Base-by-base conservation (phyloP, 345 rosid genomes). In the Salix viminalis region DNA sequence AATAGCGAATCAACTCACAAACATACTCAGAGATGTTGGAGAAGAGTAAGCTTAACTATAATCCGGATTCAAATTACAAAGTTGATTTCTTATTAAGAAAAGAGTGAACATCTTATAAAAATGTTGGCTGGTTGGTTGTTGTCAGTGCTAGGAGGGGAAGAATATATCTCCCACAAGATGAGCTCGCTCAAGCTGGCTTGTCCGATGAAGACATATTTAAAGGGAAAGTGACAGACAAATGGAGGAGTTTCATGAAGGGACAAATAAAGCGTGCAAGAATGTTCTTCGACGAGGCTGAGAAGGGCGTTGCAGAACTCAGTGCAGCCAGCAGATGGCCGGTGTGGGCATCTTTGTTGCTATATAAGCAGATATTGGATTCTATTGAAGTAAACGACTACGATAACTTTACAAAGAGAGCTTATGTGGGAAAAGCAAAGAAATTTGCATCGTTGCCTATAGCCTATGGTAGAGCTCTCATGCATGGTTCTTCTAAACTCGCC, bases 1-100 rank as follows among this genome's bases (percentile, higher is more conserved):
- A 68, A 85, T 87, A 23, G 90, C 88, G 7, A 87, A 87, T 79
- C 90, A 87, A 75, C 90, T 87, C 28, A 87, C 90, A 15, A 87
- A 87, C 70, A 87, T 87, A 71, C 88, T 87, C 70, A 75, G 90
- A 73, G 90, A 87, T 69, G 90, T 87, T 44, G 90, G 90, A 5
- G 90, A 87, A 84, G 90, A 87, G 88, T 87, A 82, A 83, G 90
- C 69, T 52, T 37, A 58, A 58, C n/a, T 3, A 58, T 10, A 58
- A 58, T 58, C 64, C 13, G 10, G 28, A 58, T 58, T 58, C 28
- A 11, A 58, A n/a, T 3, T 3, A 24, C 62, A 4, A 58, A 58
- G 28, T 58, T 9, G 64, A 58, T 23, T 58, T 58, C 64, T 58
- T 58, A 9, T 58, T 58, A 10, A 58, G 28, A 24, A n/a, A 58